Evolutionary conservation across 176 grass and related monocot genomes (phyloP), one percentile per base, ranked within the genome.

Genomic region (Paspalum notatum): DNA sequence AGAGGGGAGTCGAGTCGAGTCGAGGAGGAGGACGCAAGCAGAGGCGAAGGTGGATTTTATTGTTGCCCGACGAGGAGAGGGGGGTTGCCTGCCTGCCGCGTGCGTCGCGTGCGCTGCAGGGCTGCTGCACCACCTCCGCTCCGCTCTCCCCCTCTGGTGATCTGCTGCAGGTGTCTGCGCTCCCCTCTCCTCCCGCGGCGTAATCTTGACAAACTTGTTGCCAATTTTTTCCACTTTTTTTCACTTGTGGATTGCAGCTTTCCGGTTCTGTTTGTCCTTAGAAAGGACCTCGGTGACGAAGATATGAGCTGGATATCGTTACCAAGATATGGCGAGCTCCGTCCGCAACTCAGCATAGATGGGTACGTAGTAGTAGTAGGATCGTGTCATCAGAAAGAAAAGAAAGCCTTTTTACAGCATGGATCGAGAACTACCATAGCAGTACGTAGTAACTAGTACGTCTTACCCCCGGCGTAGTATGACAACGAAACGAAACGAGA

Each of bases 81-180:
- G 24, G n/a, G n/a, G n/a, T n/a, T n/a, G n/a, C n/a, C n/a, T 12
- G 70, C 32, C 3, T 12, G 70, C 70, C 47, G 77, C 62, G 77
- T 66, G 77, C 76, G 61, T 22, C 45, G 76, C 76, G 76, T 79
- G 76, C 47, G 66, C 76, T 79, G 75, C 46, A 25, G 18, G 59
- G n/a, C 58, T 4, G 4, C 22, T 1, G 48, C 4, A 7, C 9
- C 15, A 38, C 9, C 62, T 8, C 0, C 37, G 3, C 5, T 38
- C 39, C 12, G 15, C 26, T 12, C 25, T 15, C 13, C 1, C 16
- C 16, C 26, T 18, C 9, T 11, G 8, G 41, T n/a, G n/a, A n/a
- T 43, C 17, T 16, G n/a, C 48, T 2, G 5, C 42, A 32, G 32
- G 32, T 32, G 32, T 47, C 44, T 12, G 9, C 0, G 1, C 9